phyloP scores from a whole-genome alignment of 2,329 filamentous ascomycete genomes.

The Biscogniauxia mediterranea region DNA sequence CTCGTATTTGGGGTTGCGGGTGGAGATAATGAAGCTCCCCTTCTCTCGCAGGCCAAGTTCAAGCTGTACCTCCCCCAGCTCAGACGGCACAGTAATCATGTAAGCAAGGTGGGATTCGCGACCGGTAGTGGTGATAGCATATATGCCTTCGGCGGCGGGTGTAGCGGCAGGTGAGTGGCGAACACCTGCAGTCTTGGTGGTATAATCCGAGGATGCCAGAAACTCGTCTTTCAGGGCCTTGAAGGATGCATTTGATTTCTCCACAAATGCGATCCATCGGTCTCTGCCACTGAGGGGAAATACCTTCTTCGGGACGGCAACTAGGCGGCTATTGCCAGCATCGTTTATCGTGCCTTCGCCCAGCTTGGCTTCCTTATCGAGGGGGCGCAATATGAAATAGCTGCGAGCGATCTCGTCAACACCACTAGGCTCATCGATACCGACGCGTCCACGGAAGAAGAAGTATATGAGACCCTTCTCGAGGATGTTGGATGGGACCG shows the following conservation, averaged over 20 bases:
- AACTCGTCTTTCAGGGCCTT: slow-evolving; percentile 71
- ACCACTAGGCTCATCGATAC: slow-evolving; percentile 65
- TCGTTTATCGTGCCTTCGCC: slow-evolving; percentile 48
- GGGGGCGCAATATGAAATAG: slow-evolving; percentile 75
- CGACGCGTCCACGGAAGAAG: slow-evolving; percentile 78
- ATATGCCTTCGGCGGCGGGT: slow-evolving; percentile 81
- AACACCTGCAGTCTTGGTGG: slow-evolving; percentile 72
- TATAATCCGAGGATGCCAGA: slow-evolving; percentile 64
- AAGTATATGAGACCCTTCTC: slow-evolving; percentile 93
- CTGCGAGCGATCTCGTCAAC: slow-evolving; percentile 73
- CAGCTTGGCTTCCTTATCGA: slow-evolving; percentile 68
- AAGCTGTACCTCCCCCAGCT: slow-evolving; percentile 69
- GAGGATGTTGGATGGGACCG: slow-evolving; percentile 56
- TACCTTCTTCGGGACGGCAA: slow-evolving; percentile 81
- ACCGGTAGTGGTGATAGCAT: slow-evolving; percentile 72
- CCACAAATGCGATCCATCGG: slow-evolving; percentile 78
- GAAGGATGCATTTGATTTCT: slow-evolving; percentile 67
- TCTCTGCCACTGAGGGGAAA: slow-evolving; percentile 69
- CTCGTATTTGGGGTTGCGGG: slow-evolving; percentile 73
- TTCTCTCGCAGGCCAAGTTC: slow-evolving; percentile 69
- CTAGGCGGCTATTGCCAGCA: slow-evolving; percentile 63
- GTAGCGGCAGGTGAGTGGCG: slow-evolving; percentile 67
- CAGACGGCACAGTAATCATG: slow-evolving; percentile 69
- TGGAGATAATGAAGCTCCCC: slow-evolving; percentile 75
- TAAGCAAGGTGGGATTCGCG: slow-evolving; percentile 77